phyloP scores from a whole-genome alignment of 2,329 filamentous ascomycete genomes.

The Fusarium buharicum region DNA sequence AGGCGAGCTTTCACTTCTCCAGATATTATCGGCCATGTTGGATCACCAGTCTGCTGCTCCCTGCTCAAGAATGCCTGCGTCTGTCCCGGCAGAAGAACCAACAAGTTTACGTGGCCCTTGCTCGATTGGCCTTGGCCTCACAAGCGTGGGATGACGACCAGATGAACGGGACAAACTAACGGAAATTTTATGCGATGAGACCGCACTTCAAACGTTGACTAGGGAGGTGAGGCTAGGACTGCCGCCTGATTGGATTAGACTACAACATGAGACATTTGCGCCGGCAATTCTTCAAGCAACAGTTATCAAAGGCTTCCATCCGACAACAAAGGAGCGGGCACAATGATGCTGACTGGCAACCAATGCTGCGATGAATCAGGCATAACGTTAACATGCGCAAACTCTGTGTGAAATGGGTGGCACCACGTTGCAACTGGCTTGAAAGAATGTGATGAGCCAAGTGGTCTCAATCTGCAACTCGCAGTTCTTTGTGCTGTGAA shows the following conservation, averaged over 20 bases:
- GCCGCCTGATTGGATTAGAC: background rate
- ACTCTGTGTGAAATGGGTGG: slow-evolving; percentile 1
- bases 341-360: background rate
- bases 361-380: slow-evolving; percentile 1
- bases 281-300: background rate
- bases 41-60: slow-evolving; percentile 3
- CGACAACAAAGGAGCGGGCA: too few species aligned
- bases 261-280: background rate
- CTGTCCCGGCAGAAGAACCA: slow-evolving; percentile 17
- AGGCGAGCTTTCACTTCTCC: background rate
- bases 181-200: background rate
- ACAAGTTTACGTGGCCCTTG: slow-evolving; percentile 7
- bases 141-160: slow-evolving; percentile 12
- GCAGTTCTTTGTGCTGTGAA: background rate
- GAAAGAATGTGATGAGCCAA: slow-evolving; percentile 20
- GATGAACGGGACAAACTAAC: slow-evolving; percentile 2
- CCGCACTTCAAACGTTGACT: background rate
- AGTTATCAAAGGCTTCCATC: too few species aligned
- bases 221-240: background rate
- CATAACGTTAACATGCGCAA: slow-evolving; percentile 4
- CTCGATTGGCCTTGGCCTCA: slow-evolving; percentile 4
- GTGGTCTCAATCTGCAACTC: slow-evolving; percentile 5
- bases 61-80: slow-evolving; percentile 7
- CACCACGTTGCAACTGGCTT: background rate
- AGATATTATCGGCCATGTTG: background rate